Evolutionary conservation across 163 green algal genomes (phyloP).

Genomic region (Chlamydomonas reinhardtii): DNA sequence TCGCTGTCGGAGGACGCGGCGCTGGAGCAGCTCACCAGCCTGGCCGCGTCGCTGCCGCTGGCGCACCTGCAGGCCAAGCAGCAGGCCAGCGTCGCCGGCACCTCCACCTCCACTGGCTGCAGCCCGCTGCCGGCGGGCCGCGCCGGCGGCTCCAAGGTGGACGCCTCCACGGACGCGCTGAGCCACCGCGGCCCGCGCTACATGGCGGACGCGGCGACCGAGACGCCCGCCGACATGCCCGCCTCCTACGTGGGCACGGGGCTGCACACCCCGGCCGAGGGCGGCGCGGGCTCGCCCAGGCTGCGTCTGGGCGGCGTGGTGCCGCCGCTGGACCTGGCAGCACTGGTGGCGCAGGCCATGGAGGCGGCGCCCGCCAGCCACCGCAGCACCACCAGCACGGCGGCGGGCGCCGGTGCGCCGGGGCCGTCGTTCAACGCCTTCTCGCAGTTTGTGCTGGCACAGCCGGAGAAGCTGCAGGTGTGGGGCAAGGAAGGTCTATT

Average conservation of each 20-base stretch:
- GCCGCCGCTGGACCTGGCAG: slow-evolving; percentile 26
- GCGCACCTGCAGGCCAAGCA: not conserved
- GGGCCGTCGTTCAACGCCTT: slow-evolving; percentile 6
- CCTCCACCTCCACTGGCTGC: not conserved
- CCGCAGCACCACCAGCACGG: slow-evolving; percentile 32
- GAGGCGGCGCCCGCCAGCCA: slow-evolving; percentile 21
- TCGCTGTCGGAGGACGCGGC: slow-evolving; percentile 28
- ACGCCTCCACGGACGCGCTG: not conserved
- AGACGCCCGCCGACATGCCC: slow-evolving; percentile 22
- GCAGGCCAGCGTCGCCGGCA: not conserved
- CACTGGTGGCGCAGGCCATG: slow-evolving; percentile 40
- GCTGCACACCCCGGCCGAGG: not conserved
- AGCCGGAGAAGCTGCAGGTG: slow-evolving; percentile 50
- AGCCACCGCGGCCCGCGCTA: not conserved
- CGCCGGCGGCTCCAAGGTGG: not conserved
- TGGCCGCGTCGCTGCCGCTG: not conserved
- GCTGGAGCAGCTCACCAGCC: not conserved
- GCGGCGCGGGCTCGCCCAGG: not conserved
- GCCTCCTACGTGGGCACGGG: slow-evolving; percentile 2
- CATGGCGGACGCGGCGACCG: slow-evolving; percentile 35
- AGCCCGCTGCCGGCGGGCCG: slow-evolving; percentile 15
- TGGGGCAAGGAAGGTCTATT: too few species aligned
- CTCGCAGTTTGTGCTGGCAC: slow-evolving; percentile 38
- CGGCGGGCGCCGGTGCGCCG: not conserved
- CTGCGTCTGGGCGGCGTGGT: not conserved